Conservation (phyloP, 352 stramenopile species). For the Globisporangium solare region DNA sequence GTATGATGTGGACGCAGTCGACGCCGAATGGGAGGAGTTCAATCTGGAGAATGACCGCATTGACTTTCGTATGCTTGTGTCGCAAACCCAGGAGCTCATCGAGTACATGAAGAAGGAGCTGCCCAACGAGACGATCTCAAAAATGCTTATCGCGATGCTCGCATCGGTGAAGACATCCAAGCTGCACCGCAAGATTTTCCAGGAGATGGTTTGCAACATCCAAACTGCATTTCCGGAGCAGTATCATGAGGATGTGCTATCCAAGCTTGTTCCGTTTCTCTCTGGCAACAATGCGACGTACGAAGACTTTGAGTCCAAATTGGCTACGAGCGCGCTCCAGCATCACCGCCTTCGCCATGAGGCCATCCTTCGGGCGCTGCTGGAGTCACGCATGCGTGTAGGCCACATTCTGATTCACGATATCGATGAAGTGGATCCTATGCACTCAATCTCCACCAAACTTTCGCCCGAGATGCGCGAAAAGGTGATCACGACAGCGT, state of each 20-base stretch:
- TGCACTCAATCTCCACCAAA: constrained; percentile 49
- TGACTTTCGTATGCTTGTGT: constrained; percentile 77
- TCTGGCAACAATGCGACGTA: constrained; percentile 75
- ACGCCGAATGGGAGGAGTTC: constrained; percentile 84
- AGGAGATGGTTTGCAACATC: constrained; percentile 86
- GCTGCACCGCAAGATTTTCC: constrained; percentile 84
- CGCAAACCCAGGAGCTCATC: constrained; percentile 60
- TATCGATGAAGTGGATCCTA: constrained; percentile 70
- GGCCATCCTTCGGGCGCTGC: constrained; percentile 66
- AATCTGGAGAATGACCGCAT: constrained; percentile 85
- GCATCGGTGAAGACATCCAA: constrained; percentile 83
- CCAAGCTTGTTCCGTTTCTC: constrained; percentile 70
- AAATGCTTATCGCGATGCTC: constrained; percentile 83
- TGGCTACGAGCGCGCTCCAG: constrained; percentile 53
- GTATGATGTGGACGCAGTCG: constrained; percentile 33
- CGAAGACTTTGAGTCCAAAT: constrained; percentile 63
- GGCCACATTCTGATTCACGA: constrained; percentile 81
- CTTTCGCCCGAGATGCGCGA: constrained; percentile 60
- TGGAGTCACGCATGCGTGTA: constrained; percentile 82
- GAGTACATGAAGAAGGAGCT: constrained; percentile 59
- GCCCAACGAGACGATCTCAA: constrained; percentile 71
- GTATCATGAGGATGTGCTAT: constrained; percentile 57
- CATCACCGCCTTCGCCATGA: constrained; percentile 81
- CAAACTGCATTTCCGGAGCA: constrained; percentile 67
- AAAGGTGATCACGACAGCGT: constrained; percentile 76